A percentile compares a stretch with the other conserved stretches of the same genome.
Evolutionary conservation across 345 rosid genomes (phyloP).

Genomic region (Mercurialis annua): DNA sequence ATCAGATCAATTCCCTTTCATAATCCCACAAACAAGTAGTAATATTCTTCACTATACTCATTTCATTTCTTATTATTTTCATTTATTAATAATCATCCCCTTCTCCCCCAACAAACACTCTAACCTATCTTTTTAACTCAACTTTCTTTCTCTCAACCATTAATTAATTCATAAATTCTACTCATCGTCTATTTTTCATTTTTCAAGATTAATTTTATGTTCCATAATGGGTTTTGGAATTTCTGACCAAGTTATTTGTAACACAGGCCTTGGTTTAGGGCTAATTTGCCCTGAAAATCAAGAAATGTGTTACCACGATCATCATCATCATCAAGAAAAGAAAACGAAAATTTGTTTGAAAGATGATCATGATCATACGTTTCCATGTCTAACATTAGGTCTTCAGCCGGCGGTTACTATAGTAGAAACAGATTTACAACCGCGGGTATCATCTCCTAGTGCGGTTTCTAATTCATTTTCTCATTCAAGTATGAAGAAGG

Average conservation of each 20-base stretch:
- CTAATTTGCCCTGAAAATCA: slow-evolving; percentile 23
- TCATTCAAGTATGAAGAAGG: slow-evolving; percentile 33
- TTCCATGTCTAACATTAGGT: slow-evolving; percentile 44
- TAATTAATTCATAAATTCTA: background rate
- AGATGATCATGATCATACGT: slow-evolving; percentile 35
- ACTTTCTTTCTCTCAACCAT: background rate
- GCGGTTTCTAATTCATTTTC: slow-evolving; percentile 40
- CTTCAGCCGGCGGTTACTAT: slow-evolving; percentile 14
- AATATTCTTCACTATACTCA: slow-evolving; percentile 10
- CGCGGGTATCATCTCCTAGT: slow-evolving; percentile 32
- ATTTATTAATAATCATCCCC: slow-evolving; percentile 1
- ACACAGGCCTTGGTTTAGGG: slow-evolving; percentile 36
- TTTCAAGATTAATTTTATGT: too few species aligned
- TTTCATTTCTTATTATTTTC: slow-evolving; percentile 4
- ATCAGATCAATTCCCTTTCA: background rate
- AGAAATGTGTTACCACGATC: background rate
- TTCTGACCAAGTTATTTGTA: slow-evolving; percentile 21
- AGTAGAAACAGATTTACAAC: slow-evolving; percentile 18
- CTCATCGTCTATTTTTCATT: too few species aligned
- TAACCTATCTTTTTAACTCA: background rate
- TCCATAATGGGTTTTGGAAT: slow-evolving; percentile 19
- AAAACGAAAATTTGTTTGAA: slow-evolving; percentile 26
- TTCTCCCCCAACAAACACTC: background rate
- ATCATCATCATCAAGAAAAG: slow-evolving; percentile 7
- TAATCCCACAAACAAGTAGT: slow-evolving; percentile 14